Evolutionary conservation across 1,139 yeast species (phyloP), one percentile per base, ranked within the genome.

Genomic region (Blastobotrys elegans): DNA sequence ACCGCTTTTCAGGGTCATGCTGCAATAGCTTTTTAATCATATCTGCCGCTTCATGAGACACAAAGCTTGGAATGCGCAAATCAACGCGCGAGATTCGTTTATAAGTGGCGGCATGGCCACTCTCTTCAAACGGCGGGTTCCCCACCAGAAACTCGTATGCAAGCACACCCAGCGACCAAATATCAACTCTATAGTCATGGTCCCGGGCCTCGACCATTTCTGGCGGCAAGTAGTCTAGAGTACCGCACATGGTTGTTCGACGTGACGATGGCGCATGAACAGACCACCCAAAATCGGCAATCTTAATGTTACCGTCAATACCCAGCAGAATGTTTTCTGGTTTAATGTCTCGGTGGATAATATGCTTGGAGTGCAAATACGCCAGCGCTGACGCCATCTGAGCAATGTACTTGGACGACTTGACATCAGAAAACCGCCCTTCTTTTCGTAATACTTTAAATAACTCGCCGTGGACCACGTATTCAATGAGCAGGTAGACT

Each of bases 271-370:
- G 79, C 1, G 79, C 76, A 53, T 73, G 84, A 0, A 90, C 95
- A 50, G 96, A 85, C 97, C 97, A 92, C 11, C 98, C 98, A 66
- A 92, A 92, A 66, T 92, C 98, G 38, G 96, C 84, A 39, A 92
- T 74, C 61, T 88, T 89, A 44, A 90, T 73, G 32, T 75, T 73
- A 56, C 88, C 85, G 60, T 86, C 79, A 48, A 80, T 75, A 5
- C 88, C 86, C 8, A 90, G 69, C 45, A 90, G 68, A 44, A 90
- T 84, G 58, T 90, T 90, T 62, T 90, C 97, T 0, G 97, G 97
- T 63, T 90, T 90, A 54, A 90, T 77, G 63, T 90, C 98, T 51
- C 98, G 74, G 62, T 92, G 98, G 30, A 92, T 85, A 40, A 90
- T 82, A 55, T 82, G 79, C 58, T 83, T 84, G 39, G 76, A 70